A percentile compares a stretch with the other conserved stretches of the same genome.
These are phyloP conservation scores for Aspergillus ruber DNA, from an alignment of 2,329 filamentous ascomycete genomes.

Conservation along the genomic window DNA sequence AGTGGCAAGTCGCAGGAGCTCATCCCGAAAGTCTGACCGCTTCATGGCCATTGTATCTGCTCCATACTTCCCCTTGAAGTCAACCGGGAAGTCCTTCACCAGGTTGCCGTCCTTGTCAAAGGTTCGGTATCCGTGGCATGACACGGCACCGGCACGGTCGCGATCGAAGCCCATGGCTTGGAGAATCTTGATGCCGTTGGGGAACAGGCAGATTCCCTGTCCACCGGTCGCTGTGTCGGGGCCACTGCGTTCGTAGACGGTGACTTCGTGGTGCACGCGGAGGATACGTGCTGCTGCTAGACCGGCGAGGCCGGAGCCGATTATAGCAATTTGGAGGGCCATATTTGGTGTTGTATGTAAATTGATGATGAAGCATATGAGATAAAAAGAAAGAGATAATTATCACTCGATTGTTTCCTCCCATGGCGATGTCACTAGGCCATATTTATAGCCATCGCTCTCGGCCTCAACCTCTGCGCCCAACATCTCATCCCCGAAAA, in stretches of 20 bases:
- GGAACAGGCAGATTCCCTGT: slow-evolving; percentile 2
- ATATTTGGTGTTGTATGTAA: too few relatives aligned
- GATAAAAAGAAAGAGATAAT: too few relatives aligned
- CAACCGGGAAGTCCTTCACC: slow-evolving; percentile 1
- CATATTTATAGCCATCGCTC: too few relatives aligned
- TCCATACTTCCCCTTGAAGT: background rate
- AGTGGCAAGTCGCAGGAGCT: background rate
- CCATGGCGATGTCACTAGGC: too few relatives aligned
- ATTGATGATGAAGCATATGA: too few relatives aligned
- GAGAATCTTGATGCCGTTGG: slow-evolving; percentile 2
- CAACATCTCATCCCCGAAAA: too few relatives aligned
- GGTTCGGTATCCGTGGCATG: background rate
- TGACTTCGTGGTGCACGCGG: slow-evolving; percentile 1
- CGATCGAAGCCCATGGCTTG: slow-evolving; percentile 1
- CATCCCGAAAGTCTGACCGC: slow-evolving; percentile 2
- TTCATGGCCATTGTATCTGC: background rate
- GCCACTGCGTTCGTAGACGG: slow-evolving; percentile 1
- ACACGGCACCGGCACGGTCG: background rate
- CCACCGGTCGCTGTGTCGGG: slow-evolving; percentile 1
- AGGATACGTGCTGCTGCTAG: slow-evolving; percentile 2
- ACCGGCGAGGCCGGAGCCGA: slow-evolving; percentile 1
- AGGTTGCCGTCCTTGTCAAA: background rate
- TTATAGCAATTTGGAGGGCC: too few relatives aligned
- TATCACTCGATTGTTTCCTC: too few relatives aligned
- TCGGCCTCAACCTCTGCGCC: too few relatives aligned